phyloP scores from a whole-genome alignment of 2,329 filamentous ascomycete species.

The Monosporascus sp. region DNA sequence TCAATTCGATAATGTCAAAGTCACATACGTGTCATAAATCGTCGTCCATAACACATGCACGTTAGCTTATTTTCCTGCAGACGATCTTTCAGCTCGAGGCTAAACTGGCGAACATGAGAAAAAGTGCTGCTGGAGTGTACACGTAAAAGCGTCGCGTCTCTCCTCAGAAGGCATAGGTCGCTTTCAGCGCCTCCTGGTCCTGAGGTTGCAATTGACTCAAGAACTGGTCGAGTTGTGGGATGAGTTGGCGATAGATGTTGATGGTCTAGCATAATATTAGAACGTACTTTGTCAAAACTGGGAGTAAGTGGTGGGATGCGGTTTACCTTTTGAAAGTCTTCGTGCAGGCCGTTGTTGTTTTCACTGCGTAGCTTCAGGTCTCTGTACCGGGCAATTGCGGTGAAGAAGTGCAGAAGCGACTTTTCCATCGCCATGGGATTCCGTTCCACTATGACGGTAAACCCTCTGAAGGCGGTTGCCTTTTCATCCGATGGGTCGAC shows the following conservation, averaged over 20 bases:
- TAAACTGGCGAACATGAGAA: background rate
- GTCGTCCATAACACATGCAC: background rate
- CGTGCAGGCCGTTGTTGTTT: conserved; percentile 59
- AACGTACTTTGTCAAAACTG: conserved; percentile 2
- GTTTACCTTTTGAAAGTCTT: conserved; percentile 71
- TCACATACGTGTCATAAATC: background rate
- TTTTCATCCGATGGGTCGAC: conserved; percentile 91
- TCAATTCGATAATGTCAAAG: background rate
- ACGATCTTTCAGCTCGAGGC: background rate
- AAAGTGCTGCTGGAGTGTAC: background rate
- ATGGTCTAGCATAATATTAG: conserved; percentile 17
- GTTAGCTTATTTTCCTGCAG: background rate
- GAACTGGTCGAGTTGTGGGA: conserved; percentile 40
- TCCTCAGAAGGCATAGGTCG: conserved; percentile 32
- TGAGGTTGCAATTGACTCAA: conserved; percentile 32
- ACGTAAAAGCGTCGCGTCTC: background rate
- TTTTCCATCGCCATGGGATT: conserved; percentile 93
- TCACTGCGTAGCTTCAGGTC: conserved; percentile 56
- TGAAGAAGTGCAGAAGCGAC: conserved; percentile 75
- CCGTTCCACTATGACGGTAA: conserved; percentile 74
- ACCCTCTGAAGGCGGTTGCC: conserved; percentile 85
- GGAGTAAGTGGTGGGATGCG: background rate
- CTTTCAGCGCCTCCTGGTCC: conserved; percentile 34
- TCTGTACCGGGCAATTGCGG: conserved; percentile 72
- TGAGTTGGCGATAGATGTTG: conserved; percentile 38